Conservation (phyloP, 331 rosid species). For the Quercus tomentella region DNA sequence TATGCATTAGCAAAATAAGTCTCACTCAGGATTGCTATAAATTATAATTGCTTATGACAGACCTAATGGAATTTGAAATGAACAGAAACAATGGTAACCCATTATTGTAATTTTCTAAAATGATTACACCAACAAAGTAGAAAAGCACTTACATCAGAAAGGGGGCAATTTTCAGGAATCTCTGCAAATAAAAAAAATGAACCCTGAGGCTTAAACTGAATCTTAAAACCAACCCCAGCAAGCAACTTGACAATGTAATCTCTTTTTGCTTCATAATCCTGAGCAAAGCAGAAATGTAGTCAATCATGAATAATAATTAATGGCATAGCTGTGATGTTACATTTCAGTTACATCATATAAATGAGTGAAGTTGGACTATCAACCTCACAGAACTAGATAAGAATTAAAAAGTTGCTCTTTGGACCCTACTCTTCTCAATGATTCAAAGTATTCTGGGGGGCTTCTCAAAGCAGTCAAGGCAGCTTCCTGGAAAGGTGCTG, state of each 20-base stretch:
- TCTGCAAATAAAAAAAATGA: slow-evolving; percentile 72
- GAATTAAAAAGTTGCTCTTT: neutral
- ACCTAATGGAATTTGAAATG: neutral
- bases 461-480: slow-evolving; percentile 74
- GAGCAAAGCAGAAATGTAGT: slow-evolving; percentile 12
- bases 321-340: neutral
- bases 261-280: slow-evolving; percentile 77
- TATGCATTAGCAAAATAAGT: neutral
- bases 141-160: slow-evolving; percentile 58
- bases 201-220: slow-evolving; percentile 75
- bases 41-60: neutral
- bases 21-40: too few relatives aligned
- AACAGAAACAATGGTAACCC: neutral
- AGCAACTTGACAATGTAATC: slow-evolving; percentile 61
- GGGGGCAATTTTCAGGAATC: slow-evolving; percentile 59
- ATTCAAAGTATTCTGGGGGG: slow-evolving; percentile 56
- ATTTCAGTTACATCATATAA: slow-evolving; percentile 1
- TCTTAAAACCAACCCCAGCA: slow-evolving; percentile 55
- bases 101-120: neutral
- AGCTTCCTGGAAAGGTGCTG: slow-evolving; percentile 93
- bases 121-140: neutral
- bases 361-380: neutral
- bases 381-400: neutral
- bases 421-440: slow-evolving; percentile 52
- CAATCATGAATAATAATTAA: neutral